These are phyloP conservation scores for Hygrophoropsis aurantiaca DNA, from an alignment of 768 basidiomycete genomes.

Conservation along the genomic window DNA sequence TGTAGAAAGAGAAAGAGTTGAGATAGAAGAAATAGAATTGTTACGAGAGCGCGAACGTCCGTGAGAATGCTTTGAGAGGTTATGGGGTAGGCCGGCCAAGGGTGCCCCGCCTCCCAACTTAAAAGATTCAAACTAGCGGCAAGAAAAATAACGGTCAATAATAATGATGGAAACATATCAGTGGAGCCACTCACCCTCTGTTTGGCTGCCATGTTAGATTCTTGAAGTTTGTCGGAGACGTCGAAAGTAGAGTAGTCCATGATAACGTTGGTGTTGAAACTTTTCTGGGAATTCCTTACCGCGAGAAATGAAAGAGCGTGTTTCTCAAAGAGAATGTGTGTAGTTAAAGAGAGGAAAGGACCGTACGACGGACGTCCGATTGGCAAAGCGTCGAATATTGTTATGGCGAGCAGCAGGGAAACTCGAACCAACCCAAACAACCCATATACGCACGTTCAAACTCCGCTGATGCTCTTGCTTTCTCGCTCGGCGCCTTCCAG, in stretches of 20 bases:
- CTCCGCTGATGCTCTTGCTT: conserved; percentile 20
- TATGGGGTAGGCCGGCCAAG: conserved; percentile 39
- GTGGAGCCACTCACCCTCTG: conserved; percentile 35
- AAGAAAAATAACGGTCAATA: conserved; percentile 12
- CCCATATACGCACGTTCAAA: conserved; percentile 16
- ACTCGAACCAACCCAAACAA: conserved; percentile 14
- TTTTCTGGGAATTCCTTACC: conserved; percentile 21
- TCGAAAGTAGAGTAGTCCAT: conserved; percentile 39
- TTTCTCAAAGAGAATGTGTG: conserved; percentile 33
- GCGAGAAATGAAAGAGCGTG: conserved; percentile 31
- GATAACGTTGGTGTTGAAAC: conserved; percentile 16
- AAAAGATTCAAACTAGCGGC: conserved; percentile 67
- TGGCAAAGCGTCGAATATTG: conserved; percentile 14
- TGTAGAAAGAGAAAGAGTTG: conserved; percentile 42
- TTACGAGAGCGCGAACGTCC: conserved; percentile 67
- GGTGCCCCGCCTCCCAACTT: conserved; percentile 52
- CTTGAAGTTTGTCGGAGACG: conserved; percentile 24
- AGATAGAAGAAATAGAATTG: conserved; percentile 43
- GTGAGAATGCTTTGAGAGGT: conserved; percentile 34
- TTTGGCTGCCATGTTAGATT: conserved; percentile 36
- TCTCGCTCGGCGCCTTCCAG: neutral
- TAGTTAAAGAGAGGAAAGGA: conserved; percentile 37
- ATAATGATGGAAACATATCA: conserved; percentile 11
- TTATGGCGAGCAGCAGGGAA: conserved; percentile 27
- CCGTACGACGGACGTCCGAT: conserved; percentile 21